phyloP scores from a whole-genome alignment of 176 grass and related monocot genomes.

The Chloris gayana region DNA sequence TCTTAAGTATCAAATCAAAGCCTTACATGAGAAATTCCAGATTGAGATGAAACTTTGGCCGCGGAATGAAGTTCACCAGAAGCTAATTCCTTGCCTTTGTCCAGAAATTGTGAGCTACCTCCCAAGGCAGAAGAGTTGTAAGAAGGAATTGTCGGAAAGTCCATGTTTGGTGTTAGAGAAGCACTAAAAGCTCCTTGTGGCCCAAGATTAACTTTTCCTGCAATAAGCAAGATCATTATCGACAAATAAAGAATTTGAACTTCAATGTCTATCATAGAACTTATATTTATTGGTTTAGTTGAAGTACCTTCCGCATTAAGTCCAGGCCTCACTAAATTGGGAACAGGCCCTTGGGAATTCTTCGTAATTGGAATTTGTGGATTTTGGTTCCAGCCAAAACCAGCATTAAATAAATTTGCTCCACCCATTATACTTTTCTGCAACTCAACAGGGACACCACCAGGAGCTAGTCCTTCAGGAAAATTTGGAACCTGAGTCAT shows the following conservation, averaged over 20 bases:
- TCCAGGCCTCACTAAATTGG: conserved; percentile 61
- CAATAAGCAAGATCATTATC: conserved; percentile 42
- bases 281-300: conserved; percentile 23
- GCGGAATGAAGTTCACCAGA: conserved; percentile 59
- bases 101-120: conserved; percentile 70
- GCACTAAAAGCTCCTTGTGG: conserved; percentile 64
- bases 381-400: conserved; percentile 82
- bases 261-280: conserved; percentile 21
- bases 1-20: conserved; percentile 29
- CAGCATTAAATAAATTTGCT: conserved; percentile 61
- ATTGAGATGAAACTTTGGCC: conserved; percentile 54
- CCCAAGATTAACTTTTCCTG: conserved; percentile 69
- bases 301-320: conserved; percentile 61
- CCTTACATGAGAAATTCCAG: conserved; percentile 48
- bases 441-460: conserved; percentile 57
- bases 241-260: conserved; percentile 19
- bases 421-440: conserved; percentile 75
- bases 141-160: conserved; percentile 48
- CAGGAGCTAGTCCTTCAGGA: conserved; percentile 65
- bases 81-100: conserved; percentile 83
- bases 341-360: conserved; percentile 69
- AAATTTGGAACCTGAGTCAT: conserved; percentile 61
- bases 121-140: conserved; percentile 67
- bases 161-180: conserved; percentile 49
- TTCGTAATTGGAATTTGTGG: conserved; percentile 55